Conservation (phyloP, 2,329 filamentous ascomycete genomes). For the Cadophora luteo-olivacea region DNA sequence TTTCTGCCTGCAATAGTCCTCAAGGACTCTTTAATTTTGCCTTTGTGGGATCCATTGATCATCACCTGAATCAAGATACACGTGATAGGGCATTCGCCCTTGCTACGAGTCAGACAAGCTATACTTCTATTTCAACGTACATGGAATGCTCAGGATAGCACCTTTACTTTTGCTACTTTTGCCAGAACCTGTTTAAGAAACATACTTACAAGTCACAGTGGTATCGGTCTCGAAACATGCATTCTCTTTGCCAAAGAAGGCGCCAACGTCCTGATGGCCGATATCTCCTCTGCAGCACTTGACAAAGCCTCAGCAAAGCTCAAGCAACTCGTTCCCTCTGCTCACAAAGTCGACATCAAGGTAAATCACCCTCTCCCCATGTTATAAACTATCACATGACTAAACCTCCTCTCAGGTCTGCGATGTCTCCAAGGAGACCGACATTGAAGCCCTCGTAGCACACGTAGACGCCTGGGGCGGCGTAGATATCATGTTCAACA, state of each 20-base stretch:
- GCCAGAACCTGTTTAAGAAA: background rate
- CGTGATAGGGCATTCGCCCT: conserved; percentile 3
- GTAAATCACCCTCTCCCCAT: conserved; percentile 26
- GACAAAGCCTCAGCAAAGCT: conserved; percentile 66
- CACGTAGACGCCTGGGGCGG: conserved; percentile 73
- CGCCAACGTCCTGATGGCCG: conserved; percentile 72
- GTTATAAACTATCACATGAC: background rate
- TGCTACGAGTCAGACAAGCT: background rate
- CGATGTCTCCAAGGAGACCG: conserved; percentile 73
- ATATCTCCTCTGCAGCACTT: conserved; percentile 70
- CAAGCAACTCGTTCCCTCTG: conserved; percentile 60
- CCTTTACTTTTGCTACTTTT: background rate
- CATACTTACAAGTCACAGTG: conserved; percentile 51
- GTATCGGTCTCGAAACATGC: conserved; percentile 77
- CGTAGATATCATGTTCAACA: conserved; percentile 79
- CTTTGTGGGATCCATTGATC: conserved; percentile 1
- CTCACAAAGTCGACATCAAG: conserved; percentile 56
- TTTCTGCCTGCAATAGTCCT: background rate
- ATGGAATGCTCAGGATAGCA: background rate
- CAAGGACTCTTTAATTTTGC: background rate
- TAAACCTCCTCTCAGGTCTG: conserved; percentile 48
- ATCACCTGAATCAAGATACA: conserved; percentile 8
- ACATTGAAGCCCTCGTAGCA: conserved; percentile 66
- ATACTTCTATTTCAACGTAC: background rate
- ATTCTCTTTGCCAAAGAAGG: conserved; percentile 77